Percentiles rank a stretch among this genome's conserved stretches.
Conservation (phyloP, 257 asterid genomes). For the Fraxinus cuspidata region DNA sequence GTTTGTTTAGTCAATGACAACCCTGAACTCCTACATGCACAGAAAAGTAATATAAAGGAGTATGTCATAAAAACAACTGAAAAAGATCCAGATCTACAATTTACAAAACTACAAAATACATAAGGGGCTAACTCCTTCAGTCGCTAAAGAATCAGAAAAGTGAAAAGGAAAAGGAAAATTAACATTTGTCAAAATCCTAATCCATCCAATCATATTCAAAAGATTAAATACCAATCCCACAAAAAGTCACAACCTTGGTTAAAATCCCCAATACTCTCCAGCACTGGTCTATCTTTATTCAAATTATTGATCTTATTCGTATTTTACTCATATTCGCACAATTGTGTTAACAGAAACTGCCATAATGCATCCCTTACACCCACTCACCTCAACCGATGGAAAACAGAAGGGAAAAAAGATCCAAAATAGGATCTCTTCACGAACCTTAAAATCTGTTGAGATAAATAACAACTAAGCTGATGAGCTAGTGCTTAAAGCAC, state of each 20-base stretch:
- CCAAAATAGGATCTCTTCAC: not conserved
- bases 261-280: not conserved
- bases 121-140: not conserved
- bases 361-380: not conserved
- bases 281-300: not conserved
- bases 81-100: not conserved
- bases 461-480: conserved; percentile 13
- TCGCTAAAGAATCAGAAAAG: conserved; percentile 2
- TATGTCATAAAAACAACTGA: conserved; percentile 8
- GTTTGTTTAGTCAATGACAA: conserved; percentile 33
- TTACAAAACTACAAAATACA: not conserved
- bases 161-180: not conserved
- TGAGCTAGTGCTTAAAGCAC: conserved; percentile 13
- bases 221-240: conserved; percentile 2
- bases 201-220: conserved; percentile 1
- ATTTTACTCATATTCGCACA: not conserved
- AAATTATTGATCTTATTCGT: not conserved
- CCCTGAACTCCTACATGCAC: conserved; percentile 36
- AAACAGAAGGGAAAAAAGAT: not conserved
- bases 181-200: not conserved
- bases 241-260: not conserved
- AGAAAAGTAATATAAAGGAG: conserved; percentile 10
- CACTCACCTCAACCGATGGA: not conserved
- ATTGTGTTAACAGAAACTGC: not conserved
- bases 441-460: not conserved